phyloP scores from a whole-genome alignment of 2,329 filamentous ascomycete species.

The Metarhizium anisopliae region DNA sequence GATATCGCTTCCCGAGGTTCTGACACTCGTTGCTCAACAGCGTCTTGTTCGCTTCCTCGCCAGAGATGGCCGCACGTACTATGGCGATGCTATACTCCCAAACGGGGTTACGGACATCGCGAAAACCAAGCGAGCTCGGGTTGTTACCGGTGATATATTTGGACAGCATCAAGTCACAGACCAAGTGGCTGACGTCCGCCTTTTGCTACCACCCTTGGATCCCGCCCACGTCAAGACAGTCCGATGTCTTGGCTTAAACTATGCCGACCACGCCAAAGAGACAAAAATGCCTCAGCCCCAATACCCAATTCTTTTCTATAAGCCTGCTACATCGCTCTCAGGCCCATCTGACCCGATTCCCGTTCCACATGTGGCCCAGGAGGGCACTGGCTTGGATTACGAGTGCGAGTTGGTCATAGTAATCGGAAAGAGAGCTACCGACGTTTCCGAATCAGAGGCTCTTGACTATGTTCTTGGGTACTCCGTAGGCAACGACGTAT shows the following conservation, averaged over 20 bases:
- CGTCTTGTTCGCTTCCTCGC: constrained; percentile 67
- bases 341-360: constrained; percentile 60
- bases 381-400: constrained; percentile 61
- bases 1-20: background rate
- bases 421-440: constrained; percentile 57
- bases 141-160: constrained; percentile 60
- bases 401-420: constrained; percentile 71
- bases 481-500: constrained; percentile 70
- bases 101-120: constrained; percentile 49
- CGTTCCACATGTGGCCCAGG: constrained; percentile 55
- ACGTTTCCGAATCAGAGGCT: constrained; percentile 57
- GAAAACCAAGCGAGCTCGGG: constrained; percentile 48
- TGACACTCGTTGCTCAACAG: constrained; percentile 27
- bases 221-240: constrained; percentile 56
- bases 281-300: constrained; percentile 59
- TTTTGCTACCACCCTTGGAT: constrained; percentile 55
- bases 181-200: constrained; percentile 43
- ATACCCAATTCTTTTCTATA: constrained; percentile 62
- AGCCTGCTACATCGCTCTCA: constrained; percentile 52
- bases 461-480: constrained; percentile 70
- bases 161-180: constrained; percentile 54
- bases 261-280: constrained; percentile 62
- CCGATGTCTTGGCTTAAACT: constrained; percentile 63
- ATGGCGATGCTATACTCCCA: constrained; percentile 66
- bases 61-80: constrained; percentile 59